Base-by-base conservation (phyloP, 2,329 filamentous ascomycete genomes). In the Clathrospora elynae region DNA sequence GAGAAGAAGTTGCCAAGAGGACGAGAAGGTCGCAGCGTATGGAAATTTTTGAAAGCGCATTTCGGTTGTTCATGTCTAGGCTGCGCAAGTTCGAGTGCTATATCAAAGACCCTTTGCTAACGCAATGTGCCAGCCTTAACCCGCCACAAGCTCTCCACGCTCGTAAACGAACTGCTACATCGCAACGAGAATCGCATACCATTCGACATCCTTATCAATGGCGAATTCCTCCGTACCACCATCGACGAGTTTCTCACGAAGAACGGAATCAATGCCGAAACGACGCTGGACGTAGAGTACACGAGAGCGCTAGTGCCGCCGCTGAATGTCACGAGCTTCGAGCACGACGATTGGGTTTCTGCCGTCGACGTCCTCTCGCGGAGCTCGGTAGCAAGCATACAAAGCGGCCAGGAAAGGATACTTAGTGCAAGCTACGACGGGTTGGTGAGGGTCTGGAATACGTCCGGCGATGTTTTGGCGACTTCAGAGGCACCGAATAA, bases 311-410 rank as follows among this genome's bases (percentile, higher is more conserved):
- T 96, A 57, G 84, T 96, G 47, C 93, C 93, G 6, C 93, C 93
- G 12, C 79, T 88, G 23, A 92, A 93, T 69, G 85, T 95, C 58
- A 87, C 90, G 9, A 93, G 88, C 65, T 99, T 96, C 68, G 86
- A 96, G 74, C 92, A 99, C 70, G 91, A 99, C 64, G 93, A 97
- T 71, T 99, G 93, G 93, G 88, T 99, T 34, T 89, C 88, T 67
- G 82, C 83, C 17, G 84, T 97, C 17, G 90, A 96, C 68, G 81
- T 95, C 4, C 76, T 95, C 16, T 91, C 90, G 0, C 70, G 72
- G 10, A 83, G 79, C 9, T 87, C 87, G 2, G 72, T 75, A 5
- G 81, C 84, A 2, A 83, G 58, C 10, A 59, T 75, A 32, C 69
- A 71, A 17, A 72, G 72, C 24, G 81, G 83, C 14, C 82, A 85